Evolutionary conservation across 1,139 yeast genomes (phyloP).

Genomic region (Lodderomyces metapsilosis): DNA sequence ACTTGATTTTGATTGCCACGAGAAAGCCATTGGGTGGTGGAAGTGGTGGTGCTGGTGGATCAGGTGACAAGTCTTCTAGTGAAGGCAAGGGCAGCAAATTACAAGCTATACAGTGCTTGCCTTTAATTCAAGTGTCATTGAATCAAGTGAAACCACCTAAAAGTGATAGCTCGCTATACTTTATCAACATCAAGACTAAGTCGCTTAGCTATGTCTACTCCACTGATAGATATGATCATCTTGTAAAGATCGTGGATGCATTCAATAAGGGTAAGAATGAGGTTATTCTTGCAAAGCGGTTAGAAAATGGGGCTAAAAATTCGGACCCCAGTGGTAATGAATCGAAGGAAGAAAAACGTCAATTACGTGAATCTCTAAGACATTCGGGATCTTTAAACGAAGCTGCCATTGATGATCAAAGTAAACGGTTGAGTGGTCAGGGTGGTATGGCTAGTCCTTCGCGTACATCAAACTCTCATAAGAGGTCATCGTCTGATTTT

Average conservation of each 20-base stretch:
- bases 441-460: conserved; percentile 4
- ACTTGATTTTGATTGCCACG: conserved; percentile 71
- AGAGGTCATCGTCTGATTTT: conserved; percentile 37
- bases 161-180: conserved; percentile 30
- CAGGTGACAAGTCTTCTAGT: conserved; percentile 11
- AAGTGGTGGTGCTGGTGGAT: background rate
- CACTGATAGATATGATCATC: conserved; percentile 62
- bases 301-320: conserved; percentile 22
- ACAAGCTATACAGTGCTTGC: conserved; percentile 80
- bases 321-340: conserved; percentile 13
- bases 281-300: conserved; percentile 46
- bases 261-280: conserved; percentile 68
- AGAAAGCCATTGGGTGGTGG: conserved; percentile 44
- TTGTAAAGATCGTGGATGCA: conserved; percentile 54
- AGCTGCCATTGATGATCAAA: conserved; percentile 24
- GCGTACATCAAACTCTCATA: conserved; percentile 14
- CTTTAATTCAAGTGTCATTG: conserved; percentile 61
- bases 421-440: conserved; percentile 26
- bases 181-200: conserved; percentile 47
- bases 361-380: conserved; percentile 40
- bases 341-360: conserved; percentile 37
- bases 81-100: conserved; percentile 31
- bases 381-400: conserved; percentile 30
- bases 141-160: conserved; percentile 30
- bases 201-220: conserved; percentile 60